These are phyloP conservation scores for Klebsormidium nitens DNA, from an alignment of 139 green algal species.

Conservation along the genomic window DNA sequence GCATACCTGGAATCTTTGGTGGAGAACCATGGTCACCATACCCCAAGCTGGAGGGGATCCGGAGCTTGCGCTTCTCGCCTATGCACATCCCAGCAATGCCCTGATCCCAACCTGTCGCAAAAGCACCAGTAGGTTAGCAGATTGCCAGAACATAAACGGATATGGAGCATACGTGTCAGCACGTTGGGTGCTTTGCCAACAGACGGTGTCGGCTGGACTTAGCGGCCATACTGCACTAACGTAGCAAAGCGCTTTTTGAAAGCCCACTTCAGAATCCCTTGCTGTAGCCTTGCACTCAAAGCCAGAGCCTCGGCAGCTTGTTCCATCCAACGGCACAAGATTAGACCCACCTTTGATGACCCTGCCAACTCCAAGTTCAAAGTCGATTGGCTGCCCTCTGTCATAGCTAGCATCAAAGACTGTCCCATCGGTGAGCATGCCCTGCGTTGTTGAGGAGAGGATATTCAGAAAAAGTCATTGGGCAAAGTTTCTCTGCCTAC, in stretches of 20 bases:
- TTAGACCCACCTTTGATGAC: slow-evolving; percentile 23
- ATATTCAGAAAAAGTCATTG: no score
- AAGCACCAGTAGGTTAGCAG: background rate
- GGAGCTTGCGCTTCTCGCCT: slow-evolving; percentile 70
- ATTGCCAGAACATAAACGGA: background rate
- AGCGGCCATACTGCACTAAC: background rate
- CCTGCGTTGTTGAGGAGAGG: no score
- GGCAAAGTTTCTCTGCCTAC: slow-evolving; percentile 24
- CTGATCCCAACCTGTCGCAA: slow-evolving; percentile 65
- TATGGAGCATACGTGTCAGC: background rate
- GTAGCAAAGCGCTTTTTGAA: background rate
- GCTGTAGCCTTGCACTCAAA: background rate
- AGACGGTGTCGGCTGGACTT: background rate
- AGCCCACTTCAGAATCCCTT: background rate
- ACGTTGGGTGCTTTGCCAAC: background rate
- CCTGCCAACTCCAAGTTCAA: slow-evolving; percentile 16
- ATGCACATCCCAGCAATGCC: slow-evolving; percentile 86
- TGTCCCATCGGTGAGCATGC: no score
- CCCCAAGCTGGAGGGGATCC: slow-evolving; percentile 62
- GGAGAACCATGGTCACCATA: slow-evolving; percentile 44
- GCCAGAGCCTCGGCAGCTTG: background rate
- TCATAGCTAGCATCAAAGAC: slow-evolving; percentile 69
- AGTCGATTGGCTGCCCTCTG: slow-evolving; percentile 47
- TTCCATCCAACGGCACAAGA: background rate
- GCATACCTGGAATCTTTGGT: slow-evolving; percentile 35